Conservation (phyloP, 306 rosid species). For the Cicer chorassanicum region DNA sequence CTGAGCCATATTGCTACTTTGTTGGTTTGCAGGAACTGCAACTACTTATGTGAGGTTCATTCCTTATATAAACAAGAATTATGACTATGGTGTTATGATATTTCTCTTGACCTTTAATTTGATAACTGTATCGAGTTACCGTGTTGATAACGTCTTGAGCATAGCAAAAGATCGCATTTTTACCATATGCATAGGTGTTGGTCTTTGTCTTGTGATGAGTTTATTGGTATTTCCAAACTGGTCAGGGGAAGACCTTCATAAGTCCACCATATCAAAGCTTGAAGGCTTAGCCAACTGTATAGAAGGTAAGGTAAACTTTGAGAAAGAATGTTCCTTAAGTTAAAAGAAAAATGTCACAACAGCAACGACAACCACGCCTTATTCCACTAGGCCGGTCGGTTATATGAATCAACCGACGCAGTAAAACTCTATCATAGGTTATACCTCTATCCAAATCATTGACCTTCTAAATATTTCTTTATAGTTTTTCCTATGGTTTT, state of each 20-base stretch:
- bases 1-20: not conserved
- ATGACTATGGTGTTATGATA: slow-evolving; percentile 82
- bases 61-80: slow-evolving; percentile 80
- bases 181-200: slow-evolving; percentile 84
- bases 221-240: slow-evolving; percentile 81
- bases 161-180: slow-evolving; percentile 71
- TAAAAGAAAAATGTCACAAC: too few relatives aligned
- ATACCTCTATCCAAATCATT: too few relatives aligned
- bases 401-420: too few relatives aligned
- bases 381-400: too few relatives aligned
- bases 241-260: slow-evolving; percentile 95
- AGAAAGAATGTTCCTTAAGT: not conserved
- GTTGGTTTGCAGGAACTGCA: slow-evolving; percentile 65
- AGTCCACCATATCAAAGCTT: slow-evolving; percentile 66
- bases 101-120: slow-evolving; percentile 86
- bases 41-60: slow-evolving; percentile 87
- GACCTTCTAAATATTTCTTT: too few relatives aligned
- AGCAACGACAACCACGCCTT: too few relatives aligned
- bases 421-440: too few relatives aligned
- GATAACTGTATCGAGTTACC: slow-evolving; percentile 86
- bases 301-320: slow-evolving; percentile 57
- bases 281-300: slow-evolving; percentile 84
- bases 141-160: slow-evolving; percentile 57
- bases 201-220: slow-evolving; percentile 74
- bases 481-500: too few relatives aligned